phyloP scores from a whole-genome alignment of 2,329 filamentous ascomycete species.

The Monosporascus sp. region DNA sequence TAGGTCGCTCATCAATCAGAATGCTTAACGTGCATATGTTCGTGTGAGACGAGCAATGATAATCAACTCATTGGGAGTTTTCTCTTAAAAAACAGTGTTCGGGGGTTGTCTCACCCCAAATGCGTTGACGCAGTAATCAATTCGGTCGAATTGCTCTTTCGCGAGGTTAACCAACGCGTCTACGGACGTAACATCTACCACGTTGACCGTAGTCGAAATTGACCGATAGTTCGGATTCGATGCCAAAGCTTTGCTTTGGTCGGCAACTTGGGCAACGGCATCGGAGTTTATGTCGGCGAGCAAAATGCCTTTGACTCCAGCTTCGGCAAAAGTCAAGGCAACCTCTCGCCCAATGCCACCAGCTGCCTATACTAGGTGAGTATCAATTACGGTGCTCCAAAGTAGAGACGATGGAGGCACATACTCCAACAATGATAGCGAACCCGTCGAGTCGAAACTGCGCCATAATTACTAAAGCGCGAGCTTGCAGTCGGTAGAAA shows the following conservation, averaged over 20 bases:
- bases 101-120: constrained; percentile 5
- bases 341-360: constrained; percentile 16
- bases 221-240: constrained; percentile 3
- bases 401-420: not conserved
- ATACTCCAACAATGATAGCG: constrained; percentile 8
- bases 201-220: constrained; percentile 3
- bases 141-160: constrained; percentile 7
- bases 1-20: not conserved
- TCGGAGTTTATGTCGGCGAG: constrained; percentile 14
- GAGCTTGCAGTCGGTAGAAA: too few species aligned
- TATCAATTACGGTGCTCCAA: not conserved
- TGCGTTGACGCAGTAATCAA: constrained; percentile 16
- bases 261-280: constrained; percentile 3
- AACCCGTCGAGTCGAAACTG: constrained; percentile 7
- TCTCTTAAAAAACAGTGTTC: too few species aligned
- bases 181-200: constrained; percentile 7
- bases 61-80: too few species aligned
- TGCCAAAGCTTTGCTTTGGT: constrained; percentile 9
- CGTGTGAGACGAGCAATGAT: too few species aligned
- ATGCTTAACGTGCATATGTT: not conserved
- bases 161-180: constrained; percentile 5
- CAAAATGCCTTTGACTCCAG: constrained; percentile 12
- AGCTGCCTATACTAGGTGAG: constrained; percentile 9
- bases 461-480: constrained; percentile 1
- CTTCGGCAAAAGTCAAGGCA: constrained; percentile 14